phyloP scores from a whole-genome alignment of 768 basidiomycete genomes.

The Termitomyces titanicus region DNA sequence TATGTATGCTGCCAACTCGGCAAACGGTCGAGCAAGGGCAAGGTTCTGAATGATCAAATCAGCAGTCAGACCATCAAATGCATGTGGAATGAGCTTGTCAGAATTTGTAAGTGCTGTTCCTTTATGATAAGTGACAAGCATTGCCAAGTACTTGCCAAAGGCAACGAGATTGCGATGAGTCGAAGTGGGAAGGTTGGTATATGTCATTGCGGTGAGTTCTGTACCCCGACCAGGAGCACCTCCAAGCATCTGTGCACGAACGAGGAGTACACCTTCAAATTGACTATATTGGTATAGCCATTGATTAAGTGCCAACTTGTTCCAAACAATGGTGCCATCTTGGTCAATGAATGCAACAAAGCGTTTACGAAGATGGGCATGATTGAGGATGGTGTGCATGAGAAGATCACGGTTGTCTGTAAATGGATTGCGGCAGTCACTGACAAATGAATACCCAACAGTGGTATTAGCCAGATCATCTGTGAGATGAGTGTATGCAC shows the following conservation, averaged over 20 bases:
- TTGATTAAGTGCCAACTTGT: neutral
- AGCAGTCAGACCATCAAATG: neutral
- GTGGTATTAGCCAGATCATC: neutral
- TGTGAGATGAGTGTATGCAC: neutral
- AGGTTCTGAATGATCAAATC: neutral
- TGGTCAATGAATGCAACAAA: neutral
- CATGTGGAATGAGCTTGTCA: neutral
- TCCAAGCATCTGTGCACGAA: neutral
- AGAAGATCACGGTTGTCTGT: neutral
- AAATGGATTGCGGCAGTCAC: neutral
- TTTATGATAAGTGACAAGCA: neutral
- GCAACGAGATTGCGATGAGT: neutral
- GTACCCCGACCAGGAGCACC: neutral
- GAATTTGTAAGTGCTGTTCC: neutral
- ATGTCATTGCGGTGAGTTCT: neutral
- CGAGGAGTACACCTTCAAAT: neutral
- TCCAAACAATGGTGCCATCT: neutral
- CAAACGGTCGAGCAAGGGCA: neutral
- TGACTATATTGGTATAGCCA: neutral
- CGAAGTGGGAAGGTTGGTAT: neutral
- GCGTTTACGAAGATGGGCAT: neutral
- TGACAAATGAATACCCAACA: neutral
- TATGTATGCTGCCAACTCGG: neutral
- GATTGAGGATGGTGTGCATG: neutral
- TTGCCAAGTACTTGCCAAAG: neutral